Evolutionary conservation across 78 protist species (phyloP).

Genomic region (Ministeria vibrans): DNA sequence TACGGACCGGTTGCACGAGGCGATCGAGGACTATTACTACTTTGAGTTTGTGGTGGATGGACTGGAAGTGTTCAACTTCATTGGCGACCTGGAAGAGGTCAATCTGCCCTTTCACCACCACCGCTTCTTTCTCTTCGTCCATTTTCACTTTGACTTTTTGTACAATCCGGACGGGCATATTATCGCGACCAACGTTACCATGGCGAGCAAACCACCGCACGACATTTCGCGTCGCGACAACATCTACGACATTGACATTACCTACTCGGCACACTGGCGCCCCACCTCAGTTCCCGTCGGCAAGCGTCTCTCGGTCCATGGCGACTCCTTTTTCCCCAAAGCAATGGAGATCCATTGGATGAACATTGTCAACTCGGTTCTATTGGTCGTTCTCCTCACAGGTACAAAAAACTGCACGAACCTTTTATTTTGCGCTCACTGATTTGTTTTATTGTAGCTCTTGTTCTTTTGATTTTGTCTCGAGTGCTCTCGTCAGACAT

Average conservation of each 20-base stretch:
- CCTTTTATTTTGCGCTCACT: neutral
- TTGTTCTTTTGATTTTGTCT: neutral
- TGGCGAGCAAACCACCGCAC: neutral
- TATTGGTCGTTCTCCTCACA: slow-evolving; percentile 87
- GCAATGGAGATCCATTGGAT: slow-evolving; percentile 93
- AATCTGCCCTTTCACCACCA: neutral
- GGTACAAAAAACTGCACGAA: slow-evolving; percentile 12
- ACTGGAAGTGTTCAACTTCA: slow-evolving; percentile 41
- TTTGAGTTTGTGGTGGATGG: slow-evolving; percentile 75
- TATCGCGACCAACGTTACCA: slow-evolving; percentile 23
- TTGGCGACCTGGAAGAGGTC: slow-evolving; percentile 41
- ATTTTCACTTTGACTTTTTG: slow-evolving; percentile 74
- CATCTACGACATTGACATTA: slow-evolving; percentile 39
- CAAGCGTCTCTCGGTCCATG: slow-evolving; percentile 30
- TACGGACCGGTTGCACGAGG: slow-evolving; percentile 46
- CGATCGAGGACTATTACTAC: slow-evolving; percentile 76
- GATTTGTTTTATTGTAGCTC: neutral
- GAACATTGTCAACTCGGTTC: slow-evolving; percentile 88
- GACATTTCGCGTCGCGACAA: slow-evolving; percentile 3
- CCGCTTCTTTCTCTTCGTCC: slow-evolving; percentile 60
- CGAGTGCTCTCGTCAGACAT: neutral
- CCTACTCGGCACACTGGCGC: slow-evolving; percentile 86
- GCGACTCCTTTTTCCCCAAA: slow-evolving; percentile 38
- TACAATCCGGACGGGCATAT: slow-evolving; percentile 73
- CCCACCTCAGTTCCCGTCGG: slow-evolving; percentile 23